Base-by-base conservation (phyloP, 306 rosid genomes). In the Lablab purpureus region DNA sequence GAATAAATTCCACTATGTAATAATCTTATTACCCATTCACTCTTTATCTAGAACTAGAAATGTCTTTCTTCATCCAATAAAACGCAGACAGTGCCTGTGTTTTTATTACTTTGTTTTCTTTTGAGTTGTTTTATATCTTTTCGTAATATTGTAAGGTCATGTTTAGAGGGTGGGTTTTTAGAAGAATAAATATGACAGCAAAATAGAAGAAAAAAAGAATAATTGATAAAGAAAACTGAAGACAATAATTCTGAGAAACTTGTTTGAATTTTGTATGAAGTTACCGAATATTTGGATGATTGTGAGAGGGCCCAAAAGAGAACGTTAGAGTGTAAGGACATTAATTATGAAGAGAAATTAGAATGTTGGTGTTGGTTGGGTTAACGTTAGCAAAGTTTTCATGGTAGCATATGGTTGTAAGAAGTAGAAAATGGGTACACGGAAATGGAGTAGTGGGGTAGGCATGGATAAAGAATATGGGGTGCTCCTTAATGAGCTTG, bases 401-500 rank as follows among this genome's bases (percentile, higher is more conserved):
- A 41, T 43, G 63, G 15, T 12, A 40, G 45, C 45, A 64, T 11
- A 43, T 10, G 47, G 76, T 40, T 77, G 27, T 19, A 17, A 43
- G 73, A 83, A 73, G 14, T 64, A 55, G 69, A 47, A 79, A 79
- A 58, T 79, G 62, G 2, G 17, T 56, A 72, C 18, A 32, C 65
- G 22, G 21, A 67, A 79, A 74, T 66, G 63, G 74, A 50, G 36
- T 3, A 46, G 84, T 79, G 81, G 87, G 87, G 76, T 78, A 65
- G 41, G 80, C 22, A 64, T 49, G 50, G 82, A 77, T 74, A 64
- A 63, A 70, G 76, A 76, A 49, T n/a, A 64, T 76, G 58, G 36
- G 67, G 50, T 76, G 30, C 30, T 19, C 3, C 78, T 82, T 82
- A 82, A 82, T 82, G 85, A 82, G 67, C 36, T 56, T 78, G 83